These are phyloP conservation scores for Viola odorata DNA, from an alignment of 345 rosid genomes.

Conservation along the genomic window DNA sequence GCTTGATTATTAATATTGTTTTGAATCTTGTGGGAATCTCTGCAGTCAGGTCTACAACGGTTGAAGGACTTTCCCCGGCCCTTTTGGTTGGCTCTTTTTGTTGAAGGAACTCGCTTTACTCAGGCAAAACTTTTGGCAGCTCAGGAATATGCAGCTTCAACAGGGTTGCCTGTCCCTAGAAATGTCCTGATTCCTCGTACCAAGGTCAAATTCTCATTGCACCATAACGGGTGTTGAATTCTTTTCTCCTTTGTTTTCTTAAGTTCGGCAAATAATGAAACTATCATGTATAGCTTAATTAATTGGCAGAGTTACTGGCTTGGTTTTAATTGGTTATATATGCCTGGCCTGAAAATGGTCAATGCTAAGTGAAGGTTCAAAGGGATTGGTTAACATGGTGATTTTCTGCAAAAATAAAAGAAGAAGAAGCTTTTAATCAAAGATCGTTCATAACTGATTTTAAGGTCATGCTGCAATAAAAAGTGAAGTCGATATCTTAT, in stretches of 20 bases:
- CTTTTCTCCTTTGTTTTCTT: neutral
- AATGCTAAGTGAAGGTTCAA: no score
- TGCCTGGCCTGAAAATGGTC: no score
- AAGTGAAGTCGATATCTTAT: no score
- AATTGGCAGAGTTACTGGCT: no score
- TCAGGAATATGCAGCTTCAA: slow-evolving; percentile 87
- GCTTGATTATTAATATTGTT: slow-evolving; percentile 1
- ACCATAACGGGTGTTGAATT: slow-evolving; percentile 7
- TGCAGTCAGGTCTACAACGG: slow-evolving; percentile 86
- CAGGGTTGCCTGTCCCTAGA: slow-evolving; percentile 79
- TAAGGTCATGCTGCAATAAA: no score
- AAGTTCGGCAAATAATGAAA: neutral
- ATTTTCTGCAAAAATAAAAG: no score
- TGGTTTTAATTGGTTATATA: no score
- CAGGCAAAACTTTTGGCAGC: slow-evolving; percentile 96
- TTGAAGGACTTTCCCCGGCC: slow-evolving; percentile 81
- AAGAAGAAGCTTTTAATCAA: no score
- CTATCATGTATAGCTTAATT: no score
- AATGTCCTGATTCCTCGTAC: slow-evolving; percentile 98
- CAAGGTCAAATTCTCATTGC: slow-evolving; percentile 39
- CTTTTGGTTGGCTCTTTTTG: slow-evolving; percentile 98
- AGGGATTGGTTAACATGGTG: no score
- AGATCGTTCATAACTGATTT: no score
- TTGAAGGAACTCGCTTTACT: slow-evolving; percentile 98
- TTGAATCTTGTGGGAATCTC: slow-evolving; percentile 4